Conservation (phyloP, 257 asterid genomes). For the Capsicum chinense region DNA sequence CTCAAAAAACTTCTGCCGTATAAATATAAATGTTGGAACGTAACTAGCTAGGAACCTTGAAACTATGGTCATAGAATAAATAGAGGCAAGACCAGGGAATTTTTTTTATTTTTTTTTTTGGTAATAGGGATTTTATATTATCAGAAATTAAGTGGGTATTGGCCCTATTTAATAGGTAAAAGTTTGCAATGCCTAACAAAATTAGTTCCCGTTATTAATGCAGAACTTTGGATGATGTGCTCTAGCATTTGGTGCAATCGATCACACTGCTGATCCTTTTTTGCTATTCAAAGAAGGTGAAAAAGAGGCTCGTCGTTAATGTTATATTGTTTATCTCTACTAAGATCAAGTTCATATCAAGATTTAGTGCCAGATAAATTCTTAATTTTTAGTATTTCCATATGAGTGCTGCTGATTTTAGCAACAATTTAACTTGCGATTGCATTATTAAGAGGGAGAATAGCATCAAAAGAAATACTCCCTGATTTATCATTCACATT, state of each 20-base stretch:
- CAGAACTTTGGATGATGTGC: constrained; percentile 51
- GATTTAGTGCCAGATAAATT: constrained; percentile 5
- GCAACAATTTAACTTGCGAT: not conserved
- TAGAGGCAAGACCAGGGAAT: no score
- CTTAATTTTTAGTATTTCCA: not conserved
- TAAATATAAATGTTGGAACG: not conserved
- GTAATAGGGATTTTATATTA: no score
- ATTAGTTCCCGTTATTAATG: no score
- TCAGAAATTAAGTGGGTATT: no score
- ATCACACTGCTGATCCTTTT: constrained; percentile 37
- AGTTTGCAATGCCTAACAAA: no score
- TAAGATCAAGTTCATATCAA: constrained; percentile 50
- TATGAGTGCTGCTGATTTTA: not conserved
- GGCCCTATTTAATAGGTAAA: no score
- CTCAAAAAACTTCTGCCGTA: no score
- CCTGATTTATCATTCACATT: not conserved
- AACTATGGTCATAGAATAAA: no score
- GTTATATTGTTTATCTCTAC: not conserved
- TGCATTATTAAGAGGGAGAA: not conserved
- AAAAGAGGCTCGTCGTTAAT: constrained; percentile 50
- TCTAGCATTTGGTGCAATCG: constrained; percentile 50
- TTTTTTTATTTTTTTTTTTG: no score
- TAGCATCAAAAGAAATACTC: not conserved
- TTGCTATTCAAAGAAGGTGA: constrained; percentile 50
- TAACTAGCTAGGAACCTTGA: not conserved